phyloP scores from a whole-genome alignment of 2,329 filamentous ascomycete genomes.

The Aspergillus brasiliensis region DNA sequence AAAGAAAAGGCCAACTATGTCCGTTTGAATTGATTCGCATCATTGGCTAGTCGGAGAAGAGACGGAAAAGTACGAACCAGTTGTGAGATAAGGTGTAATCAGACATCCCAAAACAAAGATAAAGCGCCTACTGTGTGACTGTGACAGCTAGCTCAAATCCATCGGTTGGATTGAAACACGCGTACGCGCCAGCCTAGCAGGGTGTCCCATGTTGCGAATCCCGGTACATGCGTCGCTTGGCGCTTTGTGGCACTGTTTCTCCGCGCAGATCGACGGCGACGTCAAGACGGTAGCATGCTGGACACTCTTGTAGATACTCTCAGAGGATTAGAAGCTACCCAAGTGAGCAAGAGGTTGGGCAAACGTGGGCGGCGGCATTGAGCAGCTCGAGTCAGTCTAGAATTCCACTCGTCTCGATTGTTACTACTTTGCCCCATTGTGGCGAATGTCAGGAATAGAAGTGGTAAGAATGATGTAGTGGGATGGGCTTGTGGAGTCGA shows the following conservation, averaged over 20 bases:
- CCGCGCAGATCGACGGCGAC: neutral
- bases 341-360: neutral
- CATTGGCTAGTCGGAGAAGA: neutral
- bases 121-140: neutral
- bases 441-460: conserved; percentile 7
- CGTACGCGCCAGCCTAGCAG: neutral
- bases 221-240: neutral
- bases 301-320: too few species aligned
- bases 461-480: conserved; percentile 9
- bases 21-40: neutral
- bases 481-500: conserved; percentile 2
- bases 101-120: conserved; percentile 3
- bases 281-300: too few species aligned
- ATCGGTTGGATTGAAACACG: conserved; percentile 1
- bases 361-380: neutral
- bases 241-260: neutral
- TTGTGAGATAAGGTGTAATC: neutral
- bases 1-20: conserved; percentile 1
- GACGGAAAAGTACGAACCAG: neutral
- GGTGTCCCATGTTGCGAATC: neutral
- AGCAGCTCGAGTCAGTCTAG: neutral
- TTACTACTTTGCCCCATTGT: conserved; percentile 1
- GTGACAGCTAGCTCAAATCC: neutral
- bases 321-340: neutral
- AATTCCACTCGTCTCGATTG: neutral